These are phyloP conservation scores for Knufia fluminis DNA, from an alignment of 2,329 filamentous ascomycete species.

Conservation along the genomic window DNA sequence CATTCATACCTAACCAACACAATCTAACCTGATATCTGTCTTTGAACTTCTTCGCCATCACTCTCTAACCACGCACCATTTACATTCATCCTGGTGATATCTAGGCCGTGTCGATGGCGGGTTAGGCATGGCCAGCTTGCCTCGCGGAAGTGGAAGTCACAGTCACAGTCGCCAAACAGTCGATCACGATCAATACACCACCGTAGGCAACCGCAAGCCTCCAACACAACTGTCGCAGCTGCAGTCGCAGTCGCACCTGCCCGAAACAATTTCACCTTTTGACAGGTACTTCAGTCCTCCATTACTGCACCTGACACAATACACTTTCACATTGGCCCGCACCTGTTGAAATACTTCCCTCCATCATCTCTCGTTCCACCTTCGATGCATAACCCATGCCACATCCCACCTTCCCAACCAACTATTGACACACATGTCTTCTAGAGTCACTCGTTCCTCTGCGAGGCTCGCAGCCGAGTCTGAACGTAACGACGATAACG, in stretches of 20 bases:
- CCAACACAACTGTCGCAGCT: too few relatives aligned
- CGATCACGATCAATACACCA: slow-evolving; percentile 26
- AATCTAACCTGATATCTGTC: not conserved
- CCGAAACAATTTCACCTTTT: slow-evolving; percentile 9
- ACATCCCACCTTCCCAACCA: slow-evolving; percentile 4
- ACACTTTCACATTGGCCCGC: slow-evolving; percentile 4
- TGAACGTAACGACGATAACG: slow-evolving; percentile 26
- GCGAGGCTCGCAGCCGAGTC: slow-evolving; percentile 73
- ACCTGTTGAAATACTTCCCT: slow-evolving; percentile 12
- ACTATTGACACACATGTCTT: slow-evolving; percentile 68
- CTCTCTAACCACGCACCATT: not conserved
- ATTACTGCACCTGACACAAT: slow-evolving; percentile 3
- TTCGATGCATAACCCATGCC: slow-evolving; percentile 9
- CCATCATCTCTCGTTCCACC: slow-evolving; percentile 14
- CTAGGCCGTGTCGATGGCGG: slow-evolving; percentile 19
- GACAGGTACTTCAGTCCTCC: slow-evolving; percentile 10
- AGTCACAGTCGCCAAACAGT: slow-evolving; percentile 18
- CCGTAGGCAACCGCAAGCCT: slow-evolving; percentile 30
- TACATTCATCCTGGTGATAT: slow-evolving; percentile 11
- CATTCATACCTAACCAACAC: not conserved
- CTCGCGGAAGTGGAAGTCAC: slow-evolving; percentile 17
- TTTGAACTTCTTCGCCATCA: not conserved
- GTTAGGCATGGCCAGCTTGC: slow-evolving; percentile 22
- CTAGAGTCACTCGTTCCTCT: slow-evolving; percentile 92
- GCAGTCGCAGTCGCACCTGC: slow-evolving; percentile 5